These are phyloP conservation scores for Kluyveromyces sp. DNA, from an alignment of 1,139 yeast species.

Conservation along the genomic window DNA sequence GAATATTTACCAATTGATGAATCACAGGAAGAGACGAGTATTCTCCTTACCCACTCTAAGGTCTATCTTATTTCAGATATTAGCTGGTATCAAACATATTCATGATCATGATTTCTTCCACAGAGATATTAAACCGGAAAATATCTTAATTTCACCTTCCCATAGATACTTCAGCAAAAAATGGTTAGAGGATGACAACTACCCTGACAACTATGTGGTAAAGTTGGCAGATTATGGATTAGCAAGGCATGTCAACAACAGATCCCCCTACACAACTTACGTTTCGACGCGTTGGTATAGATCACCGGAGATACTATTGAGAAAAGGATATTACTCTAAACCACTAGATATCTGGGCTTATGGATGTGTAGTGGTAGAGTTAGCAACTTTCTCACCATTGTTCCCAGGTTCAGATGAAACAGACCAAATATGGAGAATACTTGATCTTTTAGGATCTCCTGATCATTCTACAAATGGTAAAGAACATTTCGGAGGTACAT, in stretches of 20 bases:
- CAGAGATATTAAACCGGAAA: constrained; percentile 90
- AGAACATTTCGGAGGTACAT: constrained; percentile 54
- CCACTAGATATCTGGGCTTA: constrained; percentile 95
- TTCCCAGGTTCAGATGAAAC: constrained; percentile 78
- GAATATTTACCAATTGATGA: constrained; percentile 67
- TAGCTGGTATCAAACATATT: constrained; percentile 74
- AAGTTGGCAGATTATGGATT: constrained; percentile 91
- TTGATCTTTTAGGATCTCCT: constrained; percentile 69
- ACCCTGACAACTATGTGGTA: constrained; percentile 47
- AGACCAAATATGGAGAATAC: constrained; percentile 66
- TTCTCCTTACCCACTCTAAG: constrained; percentile 55
- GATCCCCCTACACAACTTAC: constrained; percentile 61
- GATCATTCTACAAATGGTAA: constrained; percentile 25
- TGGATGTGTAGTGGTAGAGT: constrained; percentile 78
- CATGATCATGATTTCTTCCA: constrained; percentile 72
- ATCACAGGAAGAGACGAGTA: constrained; percentile 40
- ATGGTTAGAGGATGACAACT: constrained; percentile 27
- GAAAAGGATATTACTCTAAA: constrained; percentile 56
- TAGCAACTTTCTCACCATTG: constrained; percentile 66
- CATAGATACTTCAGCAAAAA: constrained; percentile 44
- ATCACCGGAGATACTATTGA: constrained; percentile 81
- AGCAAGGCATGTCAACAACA: constrained; percentile 55
- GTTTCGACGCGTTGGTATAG: constrained; percentile 96
- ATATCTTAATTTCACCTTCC: constrained; percentile 63
- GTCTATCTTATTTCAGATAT: constrained; percentile 61